Evolutionary conservation across 192 early-diverging fungal species (phyloP).

Genomic region (Martensiomyces pterosporus): DNA sequence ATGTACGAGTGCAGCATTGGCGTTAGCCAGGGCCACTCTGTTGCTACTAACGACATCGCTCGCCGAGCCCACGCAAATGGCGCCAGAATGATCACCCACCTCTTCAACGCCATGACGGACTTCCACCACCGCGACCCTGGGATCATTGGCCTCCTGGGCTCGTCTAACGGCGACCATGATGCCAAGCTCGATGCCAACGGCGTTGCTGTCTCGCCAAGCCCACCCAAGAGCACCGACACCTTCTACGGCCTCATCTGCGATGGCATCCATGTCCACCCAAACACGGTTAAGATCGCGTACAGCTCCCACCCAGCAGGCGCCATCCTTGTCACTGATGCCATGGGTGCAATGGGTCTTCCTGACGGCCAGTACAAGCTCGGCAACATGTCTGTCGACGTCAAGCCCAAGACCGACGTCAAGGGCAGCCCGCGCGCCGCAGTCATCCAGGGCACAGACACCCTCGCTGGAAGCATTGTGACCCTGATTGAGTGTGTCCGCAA

Average conservation of each 20-base stretch:
- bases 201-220: background rate
- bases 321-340: slow-evolving; percentile 68
- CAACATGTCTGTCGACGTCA: slow-evolving; percentile 54
- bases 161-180: slow-evolving; percentile 4
- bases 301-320: slow-evolving; percentile 63
- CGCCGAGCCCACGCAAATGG: slow-evolving; percentile 54
- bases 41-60: slow-evolving; percentile 52
- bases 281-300: slow-evolving; percentile 66
- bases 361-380: slow-evolving; percentile 63
- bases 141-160: slow-evolving; percentile 62
- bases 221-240: too few relatives aligned
- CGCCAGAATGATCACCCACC: slow-evolving; percentile 65
- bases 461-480: slow-evolving; percentile 26
- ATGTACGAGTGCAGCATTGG: slow-evolving; percentile 54
- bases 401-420: slow-evolving; percentile 16
- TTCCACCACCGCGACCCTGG: slow-evolving; percentile 80
- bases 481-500: slow-evolving; percentile 41
- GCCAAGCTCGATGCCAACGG: slow-evolving; percentile 2
- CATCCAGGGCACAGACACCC: slow-evolving; percentile 19
- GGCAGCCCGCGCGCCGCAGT: slow-evolving; percentile 50
- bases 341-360: slow-evolving; percentile 59
- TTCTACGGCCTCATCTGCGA: slow-evolving; percentile 75
- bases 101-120: slow-evolving; percentile 75
- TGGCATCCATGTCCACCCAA: slow-evolving; percentile 70
- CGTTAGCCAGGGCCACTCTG: slow-evolving; percentile 60